Evolutionary conservation across 768 basidiomycete species (phyloP).

Genomic region (Boletus pseudo-olivaceus): DNA sequence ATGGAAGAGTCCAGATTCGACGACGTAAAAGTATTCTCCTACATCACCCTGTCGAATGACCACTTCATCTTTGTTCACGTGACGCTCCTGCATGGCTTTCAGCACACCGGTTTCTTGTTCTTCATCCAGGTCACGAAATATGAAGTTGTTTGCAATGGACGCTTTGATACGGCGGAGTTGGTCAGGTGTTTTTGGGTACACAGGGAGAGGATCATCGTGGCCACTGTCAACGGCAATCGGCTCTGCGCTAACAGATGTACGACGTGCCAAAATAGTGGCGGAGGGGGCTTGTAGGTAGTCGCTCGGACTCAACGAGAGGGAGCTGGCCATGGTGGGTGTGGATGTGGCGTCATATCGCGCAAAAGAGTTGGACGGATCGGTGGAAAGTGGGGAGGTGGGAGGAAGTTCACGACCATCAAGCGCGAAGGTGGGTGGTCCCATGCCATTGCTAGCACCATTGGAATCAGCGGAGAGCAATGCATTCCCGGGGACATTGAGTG

Average conservation of each 20-base stretch:
- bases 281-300: slow-evolving; percentile 73
- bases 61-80: slow-evolving; percentile 69
- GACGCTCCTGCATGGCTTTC: slow-evolving; percentile 91
- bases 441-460: slow-evolving; percentile 22
- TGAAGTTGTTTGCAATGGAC: slow-evolving; percentile 85
- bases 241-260: slow-evolving; percentile 95
- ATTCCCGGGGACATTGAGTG: slow-evolving; percentile 78
- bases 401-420: slow-evolving; percentile 57
- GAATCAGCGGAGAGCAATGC: slow-evolving; percentile 58
- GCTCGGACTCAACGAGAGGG: slow-evolving; percentile 40
- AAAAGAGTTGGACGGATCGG: slow-evolving; percentile 43
- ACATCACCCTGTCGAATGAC: slow-evolving; percentile 96
- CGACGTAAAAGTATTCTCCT: slow-evolving; percentile 97
- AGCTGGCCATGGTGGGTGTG: slow-evolving; percentile 44
- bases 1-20: slow-evolving; percentile 83
- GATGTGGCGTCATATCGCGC: slow-evolving; percentile 45
- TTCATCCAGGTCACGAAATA: slow-evolving; percentile 95
- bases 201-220: slow-evolving; percentile 64
- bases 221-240: slow-evolving; percentile 81
- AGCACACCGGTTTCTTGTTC: slow-evolving; percentile 93
- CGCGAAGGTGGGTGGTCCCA: slow-evolving; percentile 53
- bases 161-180: slow-evolving; percentile 86
- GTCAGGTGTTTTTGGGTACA: slow-evolving; percentile 74
- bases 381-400: slow-evolving; percentile 58
- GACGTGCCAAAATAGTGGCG: slow-evolving; percentile 80